Percentiles rank a stretch among this genome's conserved stretches.
Evolutionary conservation across 2,329 filamentous ascomycete genomes (phyloP).

Genomic region (Fusarium sarcochroum): DNA sequence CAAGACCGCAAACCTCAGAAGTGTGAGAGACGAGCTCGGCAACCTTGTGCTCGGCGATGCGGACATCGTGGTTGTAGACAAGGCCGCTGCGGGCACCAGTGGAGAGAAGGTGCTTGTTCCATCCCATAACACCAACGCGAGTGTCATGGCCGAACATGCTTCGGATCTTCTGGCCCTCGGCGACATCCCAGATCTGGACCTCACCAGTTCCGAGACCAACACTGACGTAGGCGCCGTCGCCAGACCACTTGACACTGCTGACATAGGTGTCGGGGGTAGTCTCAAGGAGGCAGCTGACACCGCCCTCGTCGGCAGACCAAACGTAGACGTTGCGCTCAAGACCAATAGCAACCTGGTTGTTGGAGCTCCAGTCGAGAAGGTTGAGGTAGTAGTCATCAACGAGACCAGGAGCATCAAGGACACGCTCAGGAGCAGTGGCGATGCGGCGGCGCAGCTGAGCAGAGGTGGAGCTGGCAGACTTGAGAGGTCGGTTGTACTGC

Average conservation of each 20-base stretch:
- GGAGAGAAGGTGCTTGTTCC: slow-evolving; percentile 98
- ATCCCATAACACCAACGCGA: slow-evolving; percentile 97
- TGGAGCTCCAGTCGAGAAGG: slow-evolving; percentile 96
- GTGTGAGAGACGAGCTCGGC: slow-evolving; percentile 98
- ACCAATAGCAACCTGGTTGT: slow-evolving; percentile 97
- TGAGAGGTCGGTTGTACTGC: slow-evolving; percentile 97
- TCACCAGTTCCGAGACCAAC: slow-evolving; percentile 96
- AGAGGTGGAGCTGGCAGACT: slow-evolving; percentile 78
- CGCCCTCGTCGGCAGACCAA: slow-evolving; percentile 96
- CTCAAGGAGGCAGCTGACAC: slow-evolving; percentile 90
- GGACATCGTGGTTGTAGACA: slow-evolving; percentile 98
- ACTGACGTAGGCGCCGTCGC: slow-evolving; percentile 94
- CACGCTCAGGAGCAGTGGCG: slow-evolving; percentile 93
- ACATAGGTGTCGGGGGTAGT: slow-evolving; percentile 92
- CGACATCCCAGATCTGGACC: slow-evolving; percentile 99
- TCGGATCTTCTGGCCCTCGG: slow-evolving; percentile 93
- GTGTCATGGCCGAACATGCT: slow-evolving; percentile 99
- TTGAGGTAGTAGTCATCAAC: slow-evolving; percentile 99
- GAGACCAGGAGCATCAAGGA: slow-evolving; percentile 94
- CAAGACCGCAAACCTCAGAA: slow-evolving; percentile 96
- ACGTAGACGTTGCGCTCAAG: slow-evolving; percentile 98
- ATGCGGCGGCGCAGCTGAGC: slow-evolving; percentile 93
- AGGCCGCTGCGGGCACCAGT: slow-evolving; percentile 95
- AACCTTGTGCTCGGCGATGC: slow-evolving; percentile 97
- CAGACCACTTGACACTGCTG: slow-evolving; percentile 98